Conservation (phyloP, 2,329 filamentous ascomycete species). For the Pseudocercospora crystallina region DNA sequence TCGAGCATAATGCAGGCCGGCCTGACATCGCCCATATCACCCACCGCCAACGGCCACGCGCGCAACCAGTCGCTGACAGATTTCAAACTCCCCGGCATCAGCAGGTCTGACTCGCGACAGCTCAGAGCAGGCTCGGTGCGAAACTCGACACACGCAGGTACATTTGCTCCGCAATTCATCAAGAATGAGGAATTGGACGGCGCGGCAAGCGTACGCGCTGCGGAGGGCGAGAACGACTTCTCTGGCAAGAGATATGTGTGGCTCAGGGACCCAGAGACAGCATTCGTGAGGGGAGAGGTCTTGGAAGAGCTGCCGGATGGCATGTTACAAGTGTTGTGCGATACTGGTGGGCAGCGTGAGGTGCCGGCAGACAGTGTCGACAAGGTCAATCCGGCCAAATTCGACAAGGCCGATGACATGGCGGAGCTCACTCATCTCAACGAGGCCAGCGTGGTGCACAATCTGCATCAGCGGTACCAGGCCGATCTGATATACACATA, state of each 20-base stretch:
- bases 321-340: slow-evolving; percentile 81
- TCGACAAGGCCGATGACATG: slow-evolving; percentile 99
- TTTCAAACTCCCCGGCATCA: slow-evolving; percentile 39
- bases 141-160: slow-evolving; percentile 67
- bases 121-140: slow-evolving; percentile 58
- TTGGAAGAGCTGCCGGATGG: slow-evolving; percentile 73
- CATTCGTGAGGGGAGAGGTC: slow-evolving; percentile 91
- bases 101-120: slow-evolving; percentile 34
- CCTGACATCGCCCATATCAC: slow-evolving; percentile 41
- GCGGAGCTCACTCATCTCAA: slow-evolving; percentile 97
- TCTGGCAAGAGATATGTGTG: slow-evolving; percentile 98
- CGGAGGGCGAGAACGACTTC: slow-evolving; percentile 98
- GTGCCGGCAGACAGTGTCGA: slow-evolving; percentile 85
- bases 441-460: slow-evolving; percentile 96
- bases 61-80: slow-evolving; percentile 66
- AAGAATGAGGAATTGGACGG: slow-evolving; percentile 75
- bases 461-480: slow-evolving; percentile 91
- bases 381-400: slow-evolving; percentile 99
- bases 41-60: slow-evolving; percentile 53
- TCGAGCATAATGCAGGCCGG: slow-evolving; percentile 71
- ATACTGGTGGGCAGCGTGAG: slow-evolving; percentile 88
- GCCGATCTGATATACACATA: slow-evolving; percentile 97
- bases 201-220: slow-evolving; percentile 61
- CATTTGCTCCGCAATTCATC: slow-evolving; percentile 96
- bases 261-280: slow-evolving; percentile 81